These are phyloP conservation scores for Globisporangium heterothallicum DNA, from an alignment of 352 stramenopile species.

Conservation along the genomic window DNA sequence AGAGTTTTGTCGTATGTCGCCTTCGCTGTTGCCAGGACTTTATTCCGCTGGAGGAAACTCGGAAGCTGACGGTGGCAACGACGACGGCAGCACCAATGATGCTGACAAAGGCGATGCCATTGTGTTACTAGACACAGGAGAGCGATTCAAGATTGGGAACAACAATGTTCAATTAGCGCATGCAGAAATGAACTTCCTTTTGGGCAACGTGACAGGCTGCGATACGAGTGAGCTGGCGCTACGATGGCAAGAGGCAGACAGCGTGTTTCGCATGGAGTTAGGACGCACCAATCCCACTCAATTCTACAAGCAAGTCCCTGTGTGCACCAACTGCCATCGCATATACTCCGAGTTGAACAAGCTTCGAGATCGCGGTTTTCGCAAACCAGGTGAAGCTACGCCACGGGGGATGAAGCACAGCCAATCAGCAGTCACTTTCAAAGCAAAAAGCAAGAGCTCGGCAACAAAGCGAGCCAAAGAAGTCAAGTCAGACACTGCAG, in stretches of 20 bases:
- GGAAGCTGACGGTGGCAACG: neutral
- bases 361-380: conserved; percentile 48
- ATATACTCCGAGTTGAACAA: conserved; percentile 59
- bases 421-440: neutral
- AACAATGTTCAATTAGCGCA: conserved; percentile 67
- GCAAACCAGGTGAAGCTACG: neutral
- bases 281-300: conserved; percentile 54
- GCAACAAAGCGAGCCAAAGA: neutral
- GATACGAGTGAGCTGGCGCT: conserved; percentile 18
- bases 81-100: neutral
- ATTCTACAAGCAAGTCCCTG: conserved; percentile 75
- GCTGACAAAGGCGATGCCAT: conserved; percentile 9
- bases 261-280: conserved; percentile 52
- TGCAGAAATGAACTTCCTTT: conserved; percentile 50
- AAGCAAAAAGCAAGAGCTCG: neutral
- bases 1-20: conserved; percentile 49
- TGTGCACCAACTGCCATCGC: conserved; percentile 70
- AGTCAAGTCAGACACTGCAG: neutral
- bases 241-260: conserved; percentile 65
- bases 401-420: conserved; percentile 3
- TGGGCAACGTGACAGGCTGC: neutral
- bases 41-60: conserved; percentile 8
- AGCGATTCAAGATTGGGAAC: conserved; percentile 68
- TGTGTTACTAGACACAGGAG: conserved; percentile 32
- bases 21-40: conserved; percentile 34